Conservation (phyloP, 257 asterid species). For the Solanum pimpinellifolium region DNA sequence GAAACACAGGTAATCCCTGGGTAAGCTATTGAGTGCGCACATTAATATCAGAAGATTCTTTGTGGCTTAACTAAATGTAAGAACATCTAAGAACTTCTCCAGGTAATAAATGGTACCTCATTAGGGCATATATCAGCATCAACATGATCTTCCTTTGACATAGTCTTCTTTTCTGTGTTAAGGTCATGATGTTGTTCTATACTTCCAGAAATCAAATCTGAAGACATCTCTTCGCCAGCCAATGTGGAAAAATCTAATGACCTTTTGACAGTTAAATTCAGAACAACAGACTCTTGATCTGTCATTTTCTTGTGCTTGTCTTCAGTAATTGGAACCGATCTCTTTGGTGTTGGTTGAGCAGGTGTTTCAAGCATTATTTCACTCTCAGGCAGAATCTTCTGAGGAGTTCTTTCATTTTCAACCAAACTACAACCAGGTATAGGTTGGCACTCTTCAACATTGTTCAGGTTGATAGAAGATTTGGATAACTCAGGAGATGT, state of each 20-base stretch:
- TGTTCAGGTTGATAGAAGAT: not conserved
- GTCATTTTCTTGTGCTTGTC: constrained; percentile 32
- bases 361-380: constrained; percentile 55
- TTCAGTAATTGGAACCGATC: constrained; percentile 49
- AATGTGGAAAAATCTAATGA: constrained; percentile 44
- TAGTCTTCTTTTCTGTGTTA: not conserved
- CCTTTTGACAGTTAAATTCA: constrained; percentile 50
- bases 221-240: constrained; percentile 15
- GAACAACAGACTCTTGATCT: constrained; percentile 27
- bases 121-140: not conserved
- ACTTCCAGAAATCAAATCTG: not conserved
- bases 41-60: not conserved
- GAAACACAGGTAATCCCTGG: not conserved
- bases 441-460: constrained; percentile 1
- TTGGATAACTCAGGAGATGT: constrained; percentile 16
- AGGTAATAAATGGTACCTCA: not conserved
- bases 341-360: constrained; percentile 53
- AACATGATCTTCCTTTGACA: not conserved
- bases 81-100: not conserved
- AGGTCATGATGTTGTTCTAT: not conserved
- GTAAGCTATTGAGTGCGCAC: not conserved
- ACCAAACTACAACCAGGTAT: not conserved
- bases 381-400: constrained; percentile 30
- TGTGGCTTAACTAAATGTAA: not conserved
- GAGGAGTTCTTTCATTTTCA: constrained; percentile 43